A percentile compares a stretch with the other conserved stretches of the same genome.
phyloP scores from a whole-genome alignment of 345 rosid species.

The Reutealis trisperma region DNA sequence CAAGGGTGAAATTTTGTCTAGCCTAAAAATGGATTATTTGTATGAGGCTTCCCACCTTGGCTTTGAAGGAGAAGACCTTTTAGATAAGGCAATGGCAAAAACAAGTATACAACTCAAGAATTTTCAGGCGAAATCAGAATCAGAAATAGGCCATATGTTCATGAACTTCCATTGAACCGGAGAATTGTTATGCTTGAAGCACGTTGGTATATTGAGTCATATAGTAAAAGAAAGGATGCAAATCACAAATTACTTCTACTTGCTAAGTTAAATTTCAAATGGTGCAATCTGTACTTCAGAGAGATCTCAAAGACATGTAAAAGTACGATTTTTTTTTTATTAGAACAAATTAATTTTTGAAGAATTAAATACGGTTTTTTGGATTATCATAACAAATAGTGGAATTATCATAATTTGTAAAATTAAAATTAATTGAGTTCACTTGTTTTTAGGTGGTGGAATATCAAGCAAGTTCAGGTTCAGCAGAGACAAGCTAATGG shows the following conservation, averaged over 20 bases:
- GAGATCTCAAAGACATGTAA: conserved; percentile 36
- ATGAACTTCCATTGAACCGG: conserved; percentile 41
- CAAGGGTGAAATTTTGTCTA: conserved; percentile 16
- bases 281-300: conserved; percentile 34
- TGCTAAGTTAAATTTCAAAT: conserved; percentile 47
- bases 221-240: background rate
- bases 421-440: background rate
- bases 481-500: conserved; percentile 49
- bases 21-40: conserved; percentile 21
- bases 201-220: conserved; percentile 38
- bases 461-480: conserved; percentile 36
- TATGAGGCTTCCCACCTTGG: conserved; percentile 47
- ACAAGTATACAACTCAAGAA: conserved; percentile 22
- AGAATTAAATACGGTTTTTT: too few species aligned
- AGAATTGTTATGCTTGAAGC: conserved; percentile 38
- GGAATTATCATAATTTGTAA: too few species aligned
- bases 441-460: conserved; percentile 43
- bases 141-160: conserved; percentile 16
- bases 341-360: too few species aligned
- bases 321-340: too few species aligned
- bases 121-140: background rate
- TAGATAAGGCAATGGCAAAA: conserved; percentile 27
- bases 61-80: conserved; percentile 38
- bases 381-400: too few species aligned
- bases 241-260: conserved; percentile 33